Percentiles rank a stretch among this genome's conserved stretches.
These are phyloP conservation scores for Ilex paraguariensis DNA, from an alignment of 305 asterid genomes.

Conservation along the genomic window DNA sequence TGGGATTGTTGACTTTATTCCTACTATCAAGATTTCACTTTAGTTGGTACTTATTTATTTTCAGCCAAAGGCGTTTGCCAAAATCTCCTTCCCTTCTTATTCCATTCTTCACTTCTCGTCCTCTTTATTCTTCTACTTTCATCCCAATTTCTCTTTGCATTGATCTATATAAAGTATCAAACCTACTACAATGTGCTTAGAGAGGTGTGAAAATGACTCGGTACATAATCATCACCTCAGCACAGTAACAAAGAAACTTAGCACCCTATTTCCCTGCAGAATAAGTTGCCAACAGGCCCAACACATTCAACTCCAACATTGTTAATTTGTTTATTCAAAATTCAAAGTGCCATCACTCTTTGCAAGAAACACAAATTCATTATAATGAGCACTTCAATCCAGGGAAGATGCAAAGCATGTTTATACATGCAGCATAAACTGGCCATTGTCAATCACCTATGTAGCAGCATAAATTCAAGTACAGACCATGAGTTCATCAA, in stretches of 20 bases:
- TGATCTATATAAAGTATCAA: too few relatives aligned
- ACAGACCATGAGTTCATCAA: not conserved
- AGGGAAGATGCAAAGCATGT: not conserved
- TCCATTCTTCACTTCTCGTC: too few relatives aligned
- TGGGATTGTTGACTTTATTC: too few relatives aligned
- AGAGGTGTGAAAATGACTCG: not conserved
- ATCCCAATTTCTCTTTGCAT: too few relatives aligned
- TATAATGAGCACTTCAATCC: not conserved
- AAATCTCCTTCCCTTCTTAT: too few relatives aligned
- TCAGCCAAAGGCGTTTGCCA: too few relatives aligned
- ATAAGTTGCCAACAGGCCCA: not conserved
- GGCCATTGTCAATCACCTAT: not conserved
- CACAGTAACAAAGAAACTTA: not conserved
- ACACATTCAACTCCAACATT: not conserved
- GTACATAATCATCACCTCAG: not conserved
- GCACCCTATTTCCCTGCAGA: not conserved
- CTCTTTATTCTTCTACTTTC: too few relatives aligned
- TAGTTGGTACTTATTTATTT: too few relatives aligned
- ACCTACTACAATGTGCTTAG: not conserved
- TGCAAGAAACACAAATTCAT: too few relatives aligned
- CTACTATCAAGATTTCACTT: too few relatives aligned
- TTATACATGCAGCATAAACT: not conserved
- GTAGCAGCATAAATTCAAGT: not conserved
- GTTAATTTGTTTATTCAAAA: not conserved
- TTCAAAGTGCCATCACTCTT: too few relatives aligned